Conservation (phyloP, 2,329 filamentous ascomycete species). For the Cladosporium sp. region DNA sequence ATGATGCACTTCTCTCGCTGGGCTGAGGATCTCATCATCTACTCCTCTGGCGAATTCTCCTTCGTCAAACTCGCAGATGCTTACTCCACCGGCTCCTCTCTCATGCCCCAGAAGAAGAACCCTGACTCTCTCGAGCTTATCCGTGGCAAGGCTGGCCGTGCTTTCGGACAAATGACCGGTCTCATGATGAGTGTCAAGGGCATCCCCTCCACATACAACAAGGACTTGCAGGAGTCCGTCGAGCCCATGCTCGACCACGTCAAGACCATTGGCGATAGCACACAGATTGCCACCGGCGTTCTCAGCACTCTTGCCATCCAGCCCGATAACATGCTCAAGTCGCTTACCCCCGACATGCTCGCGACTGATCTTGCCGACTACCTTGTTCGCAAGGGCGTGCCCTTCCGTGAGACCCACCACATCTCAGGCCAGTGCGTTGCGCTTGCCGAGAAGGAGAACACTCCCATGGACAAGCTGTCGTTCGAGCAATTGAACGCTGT, state of each 20-base stretch:
- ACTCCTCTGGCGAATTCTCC: constrained; percentile 70
- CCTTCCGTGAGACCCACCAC: constrained; percentile 77
- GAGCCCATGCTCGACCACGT: constrained; percentile 82
- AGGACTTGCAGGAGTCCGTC: constrained; percentile 83
- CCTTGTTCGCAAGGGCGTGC: constrained; percentile 62
- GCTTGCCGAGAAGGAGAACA: constrained; percentile 62
- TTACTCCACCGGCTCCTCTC: constrained; percentile 70
- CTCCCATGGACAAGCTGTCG: constrained; percentile 66
- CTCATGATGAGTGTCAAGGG: constrained; percentile 73
- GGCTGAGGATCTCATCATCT: constrained; percentile 83
- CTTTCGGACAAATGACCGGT: constrained; percentile 77
- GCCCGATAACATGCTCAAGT: constrained; percentile 72
- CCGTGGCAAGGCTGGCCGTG: constrained; percentile 70
- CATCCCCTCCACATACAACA: constrained; percentile 81
- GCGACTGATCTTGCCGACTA: constrained; percentile 67
- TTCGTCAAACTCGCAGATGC: constrained; percentile 74
- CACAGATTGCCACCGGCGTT: constrained; percentile 78
- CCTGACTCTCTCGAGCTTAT: constrained; percentile 69
- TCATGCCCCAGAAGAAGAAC: constrained; percentile 87
- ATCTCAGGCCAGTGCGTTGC: constrained; percentile 70
- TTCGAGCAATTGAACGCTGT: constrained; percentile 64
- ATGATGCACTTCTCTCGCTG: constrained; percentile 77
- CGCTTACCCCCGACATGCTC: constrained; percentile 78
- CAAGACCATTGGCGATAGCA: constrained; percentile 75
- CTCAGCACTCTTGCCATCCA: constrained; percentile 67